These are phyloP conservation scores for Pochonia chlamydosporia DNA, from an alignment of 2,329 filamentous ascomycete species.

Conservation along the genomic window DNA sequence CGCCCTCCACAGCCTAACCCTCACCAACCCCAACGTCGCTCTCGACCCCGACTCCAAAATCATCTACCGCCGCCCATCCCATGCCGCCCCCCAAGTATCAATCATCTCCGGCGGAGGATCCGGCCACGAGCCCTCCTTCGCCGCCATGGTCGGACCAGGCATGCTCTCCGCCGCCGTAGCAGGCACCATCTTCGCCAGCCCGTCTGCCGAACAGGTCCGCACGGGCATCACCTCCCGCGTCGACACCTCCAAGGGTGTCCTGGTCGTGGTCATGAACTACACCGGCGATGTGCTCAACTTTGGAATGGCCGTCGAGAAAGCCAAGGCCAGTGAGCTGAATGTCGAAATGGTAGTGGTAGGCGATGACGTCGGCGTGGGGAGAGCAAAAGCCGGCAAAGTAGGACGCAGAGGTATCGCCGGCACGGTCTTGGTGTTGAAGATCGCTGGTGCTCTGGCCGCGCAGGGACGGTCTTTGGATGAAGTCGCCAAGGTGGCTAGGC, in stretches of 20 bases:
- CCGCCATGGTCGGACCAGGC: slow-evolving; percentile 76
- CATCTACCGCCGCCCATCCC: slow-evolving; percentile 62
- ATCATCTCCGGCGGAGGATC: slow-evolving; percentile 84
- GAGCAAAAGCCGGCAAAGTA: slow-evolving; percentile 80
- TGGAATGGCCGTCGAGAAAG: slow-evolving; percentile 89
- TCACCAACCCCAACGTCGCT: slow-evolving; percentile 78
- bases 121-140: slow-evolving; percentile 86
- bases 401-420: slow-evolving; percentile 87
- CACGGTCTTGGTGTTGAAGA: slow-evolving; percentile 87
- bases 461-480: slow-evolving; percentile 62
- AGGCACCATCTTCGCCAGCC: slow-evolving; percentile 81
- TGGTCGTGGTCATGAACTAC: slow-evolving; percentile 96
- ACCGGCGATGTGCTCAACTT: slow-evolving; percentile 89
- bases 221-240: slow-evolving; percentile 69
- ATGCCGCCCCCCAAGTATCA: slow-evolving; percentile 59
- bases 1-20: slow-evolving; percentile 70
- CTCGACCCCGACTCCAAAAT: slow-evolving; percentile 79
- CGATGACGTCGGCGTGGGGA: slow-evolving; percentile 86
- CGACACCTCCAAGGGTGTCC: slow-evolving; percentile 63
- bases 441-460: slow-evolving; percentile 76
- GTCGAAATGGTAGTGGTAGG: slow-evolving; percentile 89
- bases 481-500: slow-evolving; percentile 64
- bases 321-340: slow-evolving; percentile 67
- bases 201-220: slow-evolving; percentile 76
- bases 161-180: slow-evolving; percentile 77